Percentiles rank a stretch among this genome's conserved stretches.
Conservation (phyloP, 164 flowering plant species). For the Vitis riparia region DNA sequence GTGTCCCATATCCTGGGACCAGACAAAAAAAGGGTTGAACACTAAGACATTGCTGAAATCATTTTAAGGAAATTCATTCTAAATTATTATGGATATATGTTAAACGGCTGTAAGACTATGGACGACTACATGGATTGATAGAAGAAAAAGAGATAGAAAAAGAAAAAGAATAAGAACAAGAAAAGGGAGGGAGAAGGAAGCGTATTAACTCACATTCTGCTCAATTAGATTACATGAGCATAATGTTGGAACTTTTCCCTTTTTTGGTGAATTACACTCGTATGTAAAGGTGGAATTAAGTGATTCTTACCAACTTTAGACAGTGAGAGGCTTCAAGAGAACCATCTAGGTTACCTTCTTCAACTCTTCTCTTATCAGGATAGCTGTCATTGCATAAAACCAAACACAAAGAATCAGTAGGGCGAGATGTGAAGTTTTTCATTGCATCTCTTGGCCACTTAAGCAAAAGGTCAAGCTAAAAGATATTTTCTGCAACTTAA, state of each 20-base stretch:
- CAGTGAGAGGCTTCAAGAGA: conserved; percentile 35
- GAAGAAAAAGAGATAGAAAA: neutral
- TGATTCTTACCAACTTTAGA: conserved; percentile 40
- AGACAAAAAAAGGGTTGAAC: conserved; percentile 13
- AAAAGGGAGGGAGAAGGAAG: neutral
- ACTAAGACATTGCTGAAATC: neutral
- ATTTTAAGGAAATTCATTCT: neutral
- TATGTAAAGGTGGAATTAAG: neutral
- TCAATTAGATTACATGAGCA: neutral
- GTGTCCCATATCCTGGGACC: conserved; percentile 48
- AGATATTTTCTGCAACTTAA: neutral
- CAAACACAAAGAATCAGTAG: conserved; percentile 11
- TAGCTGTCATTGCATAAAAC: conserved; percentile 40
- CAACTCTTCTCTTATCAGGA: conserved; percentile 41
- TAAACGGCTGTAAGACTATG: neutral
- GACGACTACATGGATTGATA: neutral
- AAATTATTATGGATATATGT: neutral
- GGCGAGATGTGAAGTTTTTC: neutral
- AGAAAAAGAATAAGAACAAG: neutral
- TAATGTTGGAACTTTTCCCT: neutral
- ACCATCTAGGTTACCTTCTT: conserved; percentile 24
- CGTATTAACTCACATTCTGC: neutral
- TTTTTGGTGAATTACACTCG: neutral
- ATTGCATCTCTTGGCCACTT: neutral
- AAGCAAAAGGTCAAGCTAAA: neutral